Evolutionary conservation across 495 filamentous ascomycete genomes (phyloP).

Genomic region (Hyaloscypha bicolor): DNA sequence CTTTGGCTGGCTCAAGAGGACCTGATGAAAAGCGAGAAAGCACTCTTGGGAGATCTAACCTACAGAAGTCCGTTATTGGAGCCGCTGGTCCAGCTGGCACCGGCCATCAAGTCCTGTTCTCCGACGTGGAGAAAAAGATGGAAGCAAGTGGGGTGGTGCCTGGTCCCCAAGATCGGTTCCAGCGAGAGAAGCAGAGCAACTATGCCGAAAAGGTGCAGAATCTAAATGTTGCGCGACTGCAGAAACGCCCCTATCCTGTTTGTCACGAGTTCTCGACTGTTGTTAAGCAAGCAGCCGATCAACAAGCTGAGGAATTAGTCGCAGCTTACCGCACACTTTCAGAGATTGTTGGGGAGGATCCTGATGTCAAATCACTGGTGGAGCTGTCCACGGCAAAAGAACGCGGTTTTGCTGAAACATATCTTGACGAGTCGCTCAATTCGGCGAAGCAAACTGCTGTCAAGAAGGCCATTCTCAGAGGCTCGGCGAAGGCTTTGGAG

Average conservation of each 20-base stretch:
- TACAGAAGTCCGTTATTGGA: conserved; percentile 84
- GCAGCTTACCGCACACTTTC: conserved; percentile 80
- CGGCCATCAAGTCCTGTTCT: conserved; percentile 60
- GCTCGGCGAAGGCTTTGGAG: conserved; percentile 76
- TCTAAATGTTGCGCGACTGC: conserved; percentile 72
- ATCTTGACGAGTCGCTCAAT: conserved; percentile 69
- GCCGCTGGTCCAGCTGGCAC: conserved; percentile 61
- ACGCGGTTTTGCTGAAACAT: conserved; percentile 73
- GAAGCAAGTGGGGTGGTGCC: conserved; percentile 38
- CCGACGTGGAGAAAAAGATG: conserved; percentile 63
- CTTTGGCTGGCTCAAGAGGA: conserved; percentile 40
- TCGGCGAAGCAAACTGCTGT: conserved; percentile 61
- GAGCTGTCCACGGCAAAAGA: conserved; percentile 63
- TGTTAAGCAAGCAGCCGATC: conserved; percentile 65
- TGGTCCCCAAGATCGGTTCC: conserved; percentile 67
- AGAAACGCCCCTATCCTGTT: conserved; percentile 64
- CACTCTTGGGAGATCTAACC: conserved; percentile 69
- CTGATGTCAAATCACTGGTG: conserved; percentile 51
- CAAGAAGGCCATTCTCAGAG: conserved; percentile 74
- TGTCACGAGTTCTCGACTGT: conserved; percentile 72
- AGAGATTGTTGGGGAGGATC: conserved; percentile 68
- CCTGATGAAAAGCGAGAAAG: conserved; percentile 49
- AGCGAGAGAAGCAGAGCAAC: conserved; percentile 77
- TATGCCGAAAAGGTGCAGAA: conserved; percentile 75
- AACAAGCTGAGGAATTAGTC: conserved; percentile 66